Conservation (phyloP, 1,139 yeast genomes). For the Meyerozyma smithsonii region DNA sequence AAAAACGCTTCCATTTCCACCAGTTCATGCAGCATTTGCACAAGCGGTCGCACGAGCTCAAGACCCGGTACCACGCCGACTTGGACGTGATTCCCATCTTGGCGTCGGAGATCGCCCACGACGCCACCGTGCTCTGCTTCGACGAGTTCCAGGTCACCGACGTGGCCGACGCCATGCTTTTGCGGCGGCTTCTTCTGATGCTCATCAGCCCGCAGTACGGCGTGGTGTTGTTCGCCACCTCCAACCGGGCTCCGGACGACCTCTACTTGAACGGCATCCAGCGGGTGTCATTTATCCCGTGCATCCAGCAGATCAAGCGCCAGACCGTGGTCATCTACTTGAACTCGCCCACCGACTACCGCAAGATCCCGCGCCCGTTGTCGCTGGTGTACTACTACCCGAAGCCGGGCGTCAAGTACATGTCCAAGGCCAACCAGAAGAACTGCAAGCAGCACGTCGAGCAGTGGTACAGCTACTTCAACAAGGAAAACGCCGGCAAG, state of each 20-base stretch:
- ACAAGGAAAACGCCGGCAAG: constrained; percentile 43
- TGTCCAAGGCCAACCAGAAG: constrained; percentile 46
- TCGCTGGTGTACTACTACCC: constrained; percentile 80
- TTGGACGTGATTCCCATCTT: constrained; percentile 80
- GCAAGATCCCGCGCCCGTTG: constrained; percentile 80
- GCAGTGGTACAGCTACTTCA: constrained; percentile 76
- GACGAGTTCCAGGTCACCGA: constrained; percentile 97
- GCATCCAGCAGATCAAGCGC: constrained; percentile 72
- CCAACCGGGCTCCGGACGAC: constrained; percentile 93
- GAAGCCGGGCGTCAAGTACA: constrained; percentile 54
- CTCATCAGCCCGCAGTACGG: constrained; percentile 69
- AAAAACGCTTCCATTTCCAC: constrained; percentile 85
- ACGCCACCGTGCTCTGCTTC: constrained; percentile 78
- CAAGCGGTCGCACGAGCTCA: constrained; percentile 76
- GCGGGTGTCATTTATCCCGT: constrained; percentile 84
- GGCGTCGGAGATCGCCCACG: constrained; percentile 77
- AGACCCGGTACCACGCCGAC: constrained; percentile 52
- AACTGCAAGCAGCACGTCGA: constrained; percentile 60
- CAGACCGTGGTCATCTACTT: constrained; percentile 74
- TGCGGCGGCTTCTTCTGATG: constrained; percentile 66
- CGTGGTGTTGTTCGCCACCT: constrained; percentile 83
- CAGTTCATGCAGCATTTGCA: constrained; percentile 95
- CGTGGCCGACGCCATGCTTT: constrained; percentile 96
- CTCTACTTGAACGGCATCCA: constrained; percentile 91
- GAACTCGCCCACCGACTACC: constrained; percentile 89